phyloP scores from a whole-genome alignment of 2,329 filamentous ascomycete species.

The Penicillium sclerotiorum region DNA sequence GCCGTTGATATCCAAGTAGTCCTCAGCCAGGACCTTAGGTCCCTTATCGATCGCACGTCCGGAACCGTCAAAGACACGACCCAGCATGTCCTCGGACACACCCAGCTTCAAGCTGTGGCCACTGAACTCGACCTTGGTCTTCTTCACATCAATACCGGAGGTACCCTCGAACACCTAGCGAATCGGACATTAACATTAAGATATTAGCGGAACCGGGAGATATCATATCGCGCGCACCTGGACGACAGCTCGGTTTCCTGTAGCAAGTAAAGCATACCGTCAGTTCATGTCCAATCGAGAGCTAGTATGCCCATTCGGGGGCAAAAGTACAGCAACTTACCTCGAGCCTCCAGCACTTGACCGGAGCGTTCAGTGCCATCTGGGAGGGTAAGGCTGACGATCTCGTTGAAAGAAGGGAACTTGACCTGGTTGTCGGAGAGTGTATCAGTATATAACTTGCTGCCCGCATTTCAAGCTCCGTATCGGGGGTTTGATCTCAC shows the following conservation, averaged over 20 bases:
- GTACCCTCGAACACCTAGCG: constrained; percentile 94
- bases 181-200: constrained; percentile 10
- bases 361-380: constrained; percentile 93
- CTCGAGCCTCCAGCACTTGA: constrained; percentile 96
- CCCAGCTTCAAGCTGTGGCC: constrained; percentile 97
- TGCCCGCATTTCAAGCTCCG: background rate
- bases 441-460: constrained; percentile 20
- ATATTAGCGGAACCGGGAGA: background rate
- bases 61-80: constrained; percentile 97
- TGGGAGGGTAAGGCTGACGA: constrained; percentile 91
- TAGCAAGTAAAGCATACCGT: constrained; percentile 12
- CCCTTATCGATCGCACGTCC: constrained; percentile 98
- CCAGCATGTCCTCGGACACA: constrained; percentile 99
- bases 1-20: constrained; percentile 98
- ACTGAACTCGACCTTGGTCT: constrained; percentile 96
- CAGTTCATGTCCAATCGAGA: constrained; percentile 13
- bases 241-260: constrained; percentile 90
- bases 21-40: constrained; percentile 94
- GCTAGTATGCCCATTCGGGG: background rate
- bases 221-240: constrained; percentile 64
- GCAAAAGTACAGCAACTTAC: constrained; percentile 54
- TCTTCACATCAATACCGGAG: constrained; percentile 97
- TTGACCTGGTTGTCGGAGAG: constrained; percentile 69
- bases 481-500: constrained; percentile 59
- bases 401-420: constrained; percentile 81